A percentile compares a stretch with the other conserved stretches of the same genome.
Evolutionary conservation across 2,329 filamentous ascomycete genomes (phyloP).

Genomic region (Venturia carpophila): DNA sequence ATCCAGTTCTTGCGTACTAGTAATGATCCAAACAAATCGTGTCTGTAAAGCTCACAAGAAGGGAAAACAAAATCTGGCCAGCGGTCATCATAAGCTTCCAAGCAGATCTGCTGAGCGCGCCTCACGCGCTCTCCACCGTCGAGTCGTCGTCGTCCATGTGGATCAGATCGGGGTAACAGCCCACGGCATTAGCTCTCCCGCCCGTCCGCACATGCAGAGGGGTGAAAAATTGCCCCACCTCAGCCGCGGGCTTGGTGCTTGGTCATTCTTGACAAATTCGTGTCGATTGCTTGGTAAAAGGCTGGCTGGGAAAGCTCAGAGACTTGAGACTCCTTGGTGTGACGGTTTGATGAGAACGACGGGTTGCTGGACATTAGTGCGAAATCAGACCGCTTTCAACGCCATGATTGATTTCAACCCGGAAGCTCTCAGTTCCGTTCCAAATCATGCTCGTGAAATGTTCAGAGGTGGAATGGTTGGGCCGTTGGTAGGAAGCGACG

Average conservation of each 20-base stretch:
- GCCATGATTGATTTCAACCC: too few species aligned
- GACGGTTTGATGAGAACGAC: not conserved
- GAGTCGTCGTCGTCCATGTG: too few species aligned
- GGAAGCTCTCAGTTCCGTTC: too few species aligned
- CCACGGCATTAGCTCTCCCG: not conserved
- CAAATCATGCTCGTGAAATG: too few species aligned
- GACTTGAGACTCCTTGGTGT: not conserved
- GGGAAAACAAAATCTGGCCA: too few species aligned
- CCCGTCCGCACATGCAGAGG: not conserved
- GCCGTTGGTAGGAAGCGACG: too few species aligned
- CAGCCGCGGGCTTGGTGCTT: not conserved
- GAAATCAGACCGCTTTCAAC: too few species aligned
- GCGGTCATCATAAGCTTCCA: not conserved
- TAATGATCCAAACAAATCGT: not conserved
- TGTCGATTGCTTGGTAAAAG: not conserved
- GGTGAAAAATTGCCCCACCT: not conserved
- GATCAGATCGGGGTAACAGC: not conserved
- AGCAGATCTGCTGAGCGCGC: not conserved
- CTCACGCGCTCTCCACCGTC: not conserved
- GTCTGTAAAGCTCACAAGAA: not conserved
- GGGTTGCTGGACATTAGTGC: not conserved
- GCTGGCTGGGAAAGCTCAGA: not conserved
- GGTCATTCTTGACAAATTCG: constrained; percentile 8
- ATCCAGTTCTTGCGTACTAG: not conserved
- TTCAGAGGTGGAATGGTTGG: too few species aligned